Conservation (phyloP, 768 basidiomycete genomes). For the Suillus discolor region DNA sequence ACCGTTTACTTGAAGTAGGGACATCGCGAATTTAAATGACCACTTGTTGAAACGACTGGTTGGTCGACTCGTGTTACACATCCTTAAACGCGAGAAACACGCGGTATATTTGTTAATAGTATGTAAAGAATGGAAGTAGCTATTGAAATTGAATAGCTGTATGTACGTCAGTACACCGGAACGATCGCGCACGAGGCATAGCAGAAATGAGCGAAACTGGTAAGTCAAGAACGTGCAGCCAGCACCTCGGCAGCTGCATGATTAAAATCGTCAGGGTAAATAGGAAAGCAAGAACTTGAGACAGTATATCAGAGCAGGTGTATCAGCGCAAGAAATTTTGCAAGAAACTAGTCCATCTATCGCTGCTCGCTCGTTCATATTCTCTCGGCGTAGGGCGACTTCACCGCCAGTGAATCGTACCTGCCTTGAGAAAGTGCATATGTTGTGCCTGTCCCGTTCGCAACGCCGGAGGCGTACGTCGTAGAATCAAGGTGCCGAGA, state of each 20-base stretch:
- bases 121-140: background rate
- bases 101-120: background rate
- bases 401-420: background rate
- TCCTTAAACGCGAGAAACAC: background rate
- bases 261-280: slow-evolving; percentile 12
- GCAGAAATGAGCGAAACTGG: background rate
- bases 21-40: background rate
- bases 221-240: background rate
- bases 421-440: slow-evolving; percentile 58
- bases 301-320: background rate
- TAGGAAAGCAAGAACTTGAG: background rate
- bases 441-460: background rate
- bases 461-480: slow-evolving; percentile 16
- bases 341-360: background rate
- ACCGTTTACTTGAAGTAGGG: background rate
- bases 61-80: background rate
- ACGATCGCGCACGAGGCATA: background rate
- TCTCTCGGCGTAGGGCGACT: background rate
- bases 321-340: background rate
- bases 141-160: background rate
- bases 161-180: background rate
- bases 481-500: slow-evolving; percentile 47
- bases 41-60: background rate
- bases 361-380: background rate
- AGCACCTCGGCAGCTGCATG: background rate